These are phyloP conservation scores for Cubamyces lactineus DNA, from an alignment of 768 basidiomycete genomes.

Conservation along the genomic window DNA sequence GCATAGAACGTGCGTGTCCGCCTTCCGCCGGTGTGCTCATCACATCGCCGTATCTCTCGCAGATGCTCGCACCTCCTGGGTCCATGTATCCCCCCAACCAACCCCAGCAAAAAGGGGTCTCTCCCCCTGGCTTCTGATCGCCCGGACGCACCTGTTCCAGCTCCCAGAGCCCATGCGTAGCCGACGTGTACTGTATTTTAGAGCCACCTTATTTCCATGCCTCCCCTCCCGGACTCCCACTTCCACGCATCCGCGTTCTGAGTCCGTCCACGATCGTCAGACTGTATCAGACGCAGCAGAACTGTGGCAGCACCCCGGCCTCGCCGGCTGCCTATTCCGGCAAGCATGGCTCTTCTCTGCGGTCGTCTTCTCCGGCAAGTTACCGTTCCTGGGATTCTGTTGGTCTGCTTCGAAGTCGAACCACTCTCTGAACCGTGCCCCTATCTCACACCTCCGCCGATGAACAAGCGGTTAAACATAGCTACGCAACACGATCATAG, in stretches of 20 bases:
- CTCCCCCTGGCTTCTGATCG: slow-evolving; percentile 83
- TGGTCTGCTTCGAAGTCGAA: slow-evolving; percentile 13
- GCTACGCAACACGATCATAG: slow-evolving; percentile 6
- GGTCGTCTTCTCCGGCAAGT: slow-evolving; percentile 18
- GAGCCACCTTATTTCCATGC: slow-evolving; percentile 25
- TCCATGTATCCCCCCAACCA: slow-evolving; percentile 55
- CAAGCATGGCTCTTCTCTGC: slow-evolving; percentile 2
- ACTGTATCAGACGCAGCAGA: slow-evolving; percentile 15
- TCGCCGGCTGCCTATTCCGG: slow-evolving; percentile 9
- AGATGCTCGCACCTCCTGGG: slow-evolving; percentile 70
- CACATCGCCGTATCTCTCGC: slow-evolving; percentile 3
- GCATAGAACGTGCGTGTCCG: slow-evolving; percentile 12
- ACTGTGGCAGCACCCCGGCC: slow-evolving; percentile 6
- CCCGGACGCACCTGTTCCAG: slow-evolving; percentile 11
- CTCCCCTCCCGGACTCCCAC: slow-evolving; percentile 19
- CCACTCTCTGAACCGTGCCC: slow-evolving; percentile 11
- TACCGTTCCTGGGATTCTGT: neutral
- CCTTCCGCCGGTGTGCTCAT: slow-evolving; percentile 15
- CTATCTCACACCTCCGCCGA: slow-evolving; percentile 16
- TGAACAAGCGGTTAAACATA: slow-evolving; percentile 21
- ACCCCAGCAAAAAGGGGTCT: slow-evolving; percentile 54
- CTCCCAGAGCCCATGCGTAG: slow-evolving; percentile 13
- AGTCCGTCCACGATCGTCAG: slow-evolving; percentile 13
- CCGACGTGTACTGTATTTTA: slow-evolving; percentile 27
- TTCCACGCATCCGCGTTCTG: slow-evolving; percentile 13